Conservation (phyloP, 2,329 filamentous ascomycete species). For the Hysterium pulicare region DNA sequence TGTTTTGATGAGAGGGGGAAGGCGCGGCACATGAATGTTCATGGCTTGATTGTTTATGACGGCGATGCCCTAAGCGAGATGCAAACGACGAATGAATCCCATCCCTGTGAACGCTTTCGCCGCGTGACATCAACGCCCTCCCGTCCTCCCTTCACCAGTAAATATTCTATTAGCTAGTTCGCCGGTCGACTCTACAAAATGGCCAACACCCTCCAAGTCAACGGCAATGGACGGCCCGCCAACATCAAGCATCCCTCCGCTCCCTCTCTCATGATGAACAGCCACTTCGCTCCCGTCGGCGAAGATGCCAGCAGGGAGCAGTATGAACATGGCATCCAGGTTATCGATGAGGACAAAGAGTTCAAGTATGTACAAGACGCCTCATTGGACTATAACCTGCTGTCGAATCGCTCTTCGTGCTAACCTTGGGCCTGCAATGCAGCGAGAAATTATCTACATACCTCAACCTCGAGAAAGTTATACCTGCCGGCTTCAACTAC, state of each 20-base stretch:
- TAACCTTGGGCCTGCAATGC: conserved; percentile 21
- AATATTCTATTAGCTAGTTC: conserved; percentile 31
- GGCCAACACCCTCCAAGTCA: conserved; percentile 32
- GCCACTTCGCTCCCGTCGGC: conserved; percentile 70
- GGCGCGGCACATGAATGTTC: too few species aligned
- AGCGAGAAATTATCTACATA: conserved; percentile 79
- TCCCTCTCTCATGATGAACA: conserved; percentile 61
- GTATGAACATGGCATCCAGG: conserved; percentile 93
- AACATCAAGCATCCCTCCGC: conserved; percentile 41
- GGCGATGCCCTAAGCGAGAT: too few species aligned
- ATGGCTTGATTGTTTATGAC: too few species aligned
- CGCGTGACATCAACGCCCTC: conserved; percentile 37
- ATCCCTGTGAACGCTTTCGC: conserved; percentile 16
- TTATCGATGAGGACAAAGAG: conserved; percentile 92
- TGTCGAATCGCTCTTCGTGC: conserved; percentile 9
- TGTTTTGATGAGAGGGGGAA: too few species aligned
- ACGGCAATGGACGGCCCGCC: conserved; percentile 34
- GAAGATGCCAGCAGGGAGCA: conserved; percentile 62
- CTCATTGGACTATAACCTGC: not conserved
- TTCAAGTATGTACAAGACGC: conserved; percentile 82
- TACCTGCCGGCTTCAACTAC: conserved; percentile 94
- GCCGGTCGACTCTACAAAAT: conserved; percentile 21
- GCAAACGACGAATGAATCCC: too few species aligned
- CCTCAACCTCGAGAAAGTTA: conserved; percentile 73
- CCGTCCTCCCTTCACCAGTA: conserved; percentile 21